Base-by-base conservation (phyloP, 1,284 basidiomycete species). In the Stereum hirsutum region DNA sequence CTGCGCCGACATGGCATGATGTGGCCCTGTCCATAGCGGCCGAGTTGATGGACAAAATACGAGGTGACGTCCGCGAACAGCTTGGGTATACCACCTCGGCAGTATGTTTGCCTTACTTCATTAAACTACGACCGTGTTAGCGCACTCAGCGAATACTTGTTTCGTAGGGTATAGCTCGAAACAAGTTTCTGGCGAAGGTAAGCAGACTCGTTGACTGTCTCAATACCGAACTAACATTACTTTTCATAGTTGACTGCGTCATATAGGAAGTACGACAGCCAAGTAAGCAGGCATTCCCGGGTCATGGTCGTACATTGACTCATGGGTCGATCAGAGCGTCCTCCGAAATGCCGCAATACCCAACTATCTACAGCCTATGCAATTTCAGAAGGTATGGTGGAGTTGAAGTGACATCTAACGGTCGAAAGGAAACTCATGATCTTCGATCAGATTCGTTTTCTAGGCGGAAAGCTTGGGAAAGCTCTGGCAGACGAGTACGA, bases 71-170 rank as follows among this genome's bases (percentile, higher is more conserved):
- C 3, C 69, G 74, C 42, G 65, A 69, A 23, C 74, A 79, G 53
- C 69, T 99, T 19, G 89, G 91, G 14, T 99, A 99, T 57, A 93
- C 92, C 6, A 96, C 90, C 41, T 94, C 91, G 37, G 95, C 96
- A 14, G 89, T 91, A 52, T 24, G 20, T 39, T 17, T 14, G 17
- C 2, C 26, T n/a, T n/a, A n/a, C n/a, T n/a, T n/a, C n/a, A n/a
- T n/a, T n/a, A 5, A 6, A 2, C 27, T 27, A 31, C 15, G 37
- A 15, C 3, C 15, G 11, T 39, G 15, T 27, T 12, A 43, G 15
- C n/a, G n/a, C 39, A 23, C 19, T 20, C 31, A n/a, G 12, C 28
- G 26, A 27, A 30, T 46, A 23, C 20, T 23, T 23, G 2, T 17
- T 0, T 36, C 28, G 1, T 42, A 92, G 78, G 96, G 96, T 1